Percentiles rank a stretch among this genome's conserved stretches.
phyloP scores from a whole-genome alignment of 495 filamentous ascomycete species.

The Bombardia bombarda region DNA sequence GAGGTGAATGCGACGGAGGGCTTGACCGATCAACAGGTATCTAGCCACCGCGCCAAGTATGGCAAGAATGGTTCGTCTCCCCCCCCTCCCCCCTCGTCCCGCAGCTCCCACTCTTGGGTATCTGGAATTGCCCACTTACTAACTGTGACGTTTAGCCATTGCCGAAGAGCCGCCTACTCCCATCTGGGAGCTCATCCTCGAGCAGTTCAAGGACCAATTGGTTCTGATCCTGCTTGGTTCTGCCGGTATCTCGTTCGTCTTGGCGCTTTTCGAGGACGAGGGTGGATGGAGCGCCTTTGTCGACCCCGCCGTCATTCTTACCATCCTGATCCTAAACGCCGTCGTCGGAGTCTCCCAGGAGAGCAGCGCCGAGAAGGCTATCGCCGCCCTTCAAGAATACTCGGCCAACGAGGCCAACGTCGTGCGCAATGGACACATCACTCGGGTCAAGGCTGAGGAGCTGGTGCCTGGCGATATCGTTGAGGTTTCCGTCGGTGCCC shows the following conservation, averaged over 20 bases:
- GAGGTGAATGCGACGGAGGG: constrained; percentile 58
- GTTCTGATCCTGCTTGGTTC: constrained; percentile 93
- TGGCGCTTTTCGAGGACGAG: constrained; percentile 89
- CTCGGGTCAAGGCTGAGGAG: constrained; percentile 83
- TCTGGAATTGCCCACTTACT: constrained; percentile 6
- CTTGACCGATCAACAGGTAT: constrained; percentile 63
- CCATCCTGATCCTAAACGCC: constrained; percentile 93
- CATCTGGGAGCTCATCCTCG: constrained; percentile 89
- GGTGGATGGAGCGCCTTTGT: constrained; percentile 98
- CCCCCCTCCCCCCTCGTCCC: not conserved
- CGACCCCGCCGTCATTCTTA: constrained; percentile 93
- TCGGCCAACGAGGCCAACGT: constrained; percentile 97
- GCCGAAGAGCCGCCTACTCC: constrained; percentile 97
- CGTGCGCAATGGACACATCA: constrained; percentile 65
- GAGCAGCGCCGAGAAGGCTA: constrained; percentile 96
- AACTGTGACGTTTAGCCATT: constrained; percentile 53
- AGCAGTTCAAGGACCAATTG: constrained; percentile 99
- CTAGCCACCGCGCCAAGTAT: constrained; percentile 53
- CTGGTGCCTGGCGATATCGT: constrained; percentile 94
- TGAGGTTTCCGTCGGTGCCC: constrained; percentile 81
- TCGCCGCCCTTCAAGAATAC: constrained; percentile 97
- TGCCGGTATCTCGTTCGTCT: constrained; percentile 86
- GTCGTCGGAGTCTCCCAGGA: constrained; percentile 98
- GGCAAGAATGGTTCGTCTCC: constrained; percentile 72
- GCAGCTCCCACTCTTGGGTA: no score